Base-by-base conservation (phyloP, 1,139 yeast genomes). In the Yamadazyma oceani region DNA sequence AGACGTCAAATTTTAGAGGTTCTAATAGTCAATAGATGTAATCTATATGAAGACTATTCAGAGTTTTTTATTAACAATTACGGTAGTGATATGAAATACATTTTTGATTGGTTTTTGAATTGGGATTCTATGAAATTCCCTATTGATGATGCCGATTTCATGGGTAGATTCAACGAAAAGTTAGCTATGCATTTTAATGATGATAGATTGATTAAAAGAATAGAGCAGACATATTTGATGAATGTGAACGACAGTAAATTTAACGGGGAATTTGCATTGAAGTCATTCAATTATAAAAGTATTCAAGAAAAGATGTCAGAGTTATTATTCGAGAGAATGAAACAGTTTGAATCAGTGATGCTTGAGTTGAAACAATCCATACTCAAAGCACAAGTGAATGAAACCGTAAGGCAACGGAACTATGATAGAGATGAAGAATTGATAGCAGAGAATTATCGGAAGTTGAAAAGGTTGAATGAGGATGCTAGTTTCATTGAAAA, bases 341-440 rank as follows among this genome's bases (percentile, higher is more conserved):
- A 53, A 15, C 58, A 63, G 27, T 49, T 78, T 16, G 60, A 66
- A 31, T 42, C 51, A 14, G 44, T 51, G 0, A 57, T 64, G 17
- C 51, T 57, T n/a, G 44, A 48, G 1, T 44, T 53, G 2, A 58
- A 60, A 10, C 49, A 54, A 4, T 43, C 53, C 3, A 42, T 80
- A 2, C 56, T 60, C 1, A 48, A 51, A 1, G 54, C 66, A 5
- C 65, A 79, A 43, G 36, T 53, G 3, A 54, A 57, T 19, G 83
- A 81, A 44, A 73, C 83, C 0, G 51, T 60, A 21, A 60, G 80
- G 35, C 87, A 82, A 47, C 48, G 62, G 5, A 51, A 58, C 11
- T 60, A 75, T 28, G 92, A 84, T 53, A 55, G 53, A 1, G 75
- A 62, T 37, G 75, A 80, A 49, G 68, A 60, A 2, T 53, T 58